Percentiles rank a stretch among this genome's conserved stretches.
Conservation (phyloP, 805 yeast genomes). For the Wickerhamomyces queroliae region DNA sequence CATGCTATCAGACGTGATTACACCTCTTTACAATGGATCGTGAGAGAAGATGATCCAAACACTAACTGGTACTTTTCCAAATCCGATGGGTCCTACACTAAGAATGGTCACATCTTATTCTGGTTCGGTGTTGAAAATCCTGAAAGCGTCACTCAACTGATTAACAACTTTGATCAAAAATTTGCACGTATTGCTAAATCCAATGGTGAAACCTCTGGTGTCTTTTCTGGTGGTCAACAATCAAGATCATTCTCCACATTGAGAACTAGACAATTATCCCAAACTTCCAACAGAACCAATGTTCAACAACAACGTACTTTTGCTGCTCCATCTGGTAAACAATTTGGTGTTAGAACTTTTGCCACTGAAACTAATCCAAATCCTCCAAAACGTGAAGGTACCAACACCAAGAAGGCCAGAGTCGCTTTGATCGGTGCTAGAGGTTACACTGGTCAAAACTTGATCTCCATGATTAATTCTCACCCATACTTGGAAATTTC, state of each 20-base stretch:
- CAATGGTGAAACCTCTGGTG: conserved; percentile 36
- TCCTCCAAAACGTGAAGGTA: conserved; percentile 64
- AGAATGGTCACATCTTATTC: conserved; percentile 83
- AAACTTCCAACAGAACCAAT: conserved; percentile 3
- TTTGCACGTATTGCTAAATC: conserved; percentile 25
- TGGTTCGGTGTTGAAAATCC: conserved; percentile 86
- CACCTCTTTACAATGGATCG: conserved; percentile 76
- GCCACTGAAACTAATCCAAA: conserved; percentile 50
- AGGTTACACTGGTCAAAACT: conserved; percentile 94
- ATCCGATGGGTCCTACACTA: conserved; percentile 90
- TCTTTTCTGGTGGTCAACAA: conserved; percentile 41
- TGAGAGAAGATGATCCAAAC: conserved; percentile 85
- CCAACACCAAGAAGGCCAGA: conserved; percentile 55
- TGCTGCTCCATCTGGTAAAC: conserved; percentile 13
- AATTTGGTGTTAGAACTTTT: conserved; percentile 24
- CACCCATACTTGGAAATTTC: conserved; percentile 87
- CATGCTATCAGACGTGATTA: conserved; percentile 72
- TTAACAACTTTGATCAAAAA: conserved; percentile 44
- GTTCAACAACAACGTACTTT: conserved; percentile 24
- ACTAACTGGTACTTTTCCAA: conserved; percentile 87
- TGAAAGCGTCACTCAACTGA: conserved; percentile 54
- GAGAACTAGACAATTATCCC: conserved; percentile 13
- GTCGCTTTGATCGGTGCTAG: conserved; percentile 98
- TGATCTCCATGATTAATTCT: conserved; percentile 76
- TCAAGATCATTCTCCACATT: conserved; percentile 47